phyloP scores from a whole-genome alignment of 2,329 filamentous ascomycete species.

The Penicillium brasilianum region DNA sequence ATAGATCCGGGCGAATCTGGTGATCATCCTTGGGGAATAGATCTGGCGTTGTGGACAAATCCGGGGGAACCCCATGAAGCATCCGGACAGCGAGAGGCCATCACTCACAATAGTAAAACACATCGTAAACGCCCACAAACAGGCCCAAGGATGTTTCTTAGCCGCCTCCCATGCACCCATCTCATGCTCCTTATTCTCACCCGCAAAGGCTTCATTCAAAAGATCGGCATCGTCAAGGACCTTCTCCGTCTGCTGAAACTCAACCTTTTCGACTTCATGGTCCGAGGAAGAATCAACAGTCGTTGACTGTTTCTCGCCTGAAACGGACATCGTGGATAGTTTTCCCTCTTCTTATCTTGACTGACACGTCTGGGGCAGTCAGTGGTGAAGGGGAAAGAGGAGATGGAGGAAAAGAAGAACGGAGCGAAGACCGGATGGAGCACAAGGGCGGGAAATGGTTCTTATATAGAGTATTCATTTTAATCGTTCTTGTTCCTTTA shows the following conservation, averaged over 20 bases:
- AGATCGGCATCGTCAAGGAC: conserved; percentile 44
- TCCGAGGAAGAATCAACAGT: not conserved
- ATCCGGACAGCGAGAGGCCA: not conserved
- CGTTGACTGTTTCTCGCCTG: not conserved
- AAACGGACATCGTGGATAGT: not conserved
- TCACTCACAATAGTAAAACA: conserved; percentile 56
- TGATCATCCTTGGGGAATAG: not conserved
- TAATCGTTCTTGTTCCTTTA: not conserved
- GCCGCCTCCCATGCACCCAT: conserved; percentile 48
- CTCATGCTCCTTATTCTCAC: conserved; percentile 52
- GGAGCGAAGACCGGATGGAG: not conserved
- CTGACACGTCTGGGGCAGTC: not conserved
- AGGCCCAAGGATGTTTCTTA: conserved; percentile 52
- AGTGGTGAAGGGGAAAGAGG: not conserved
- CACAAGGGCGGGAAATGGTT: not conserved
- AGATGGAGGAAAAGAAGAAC: not conserved
- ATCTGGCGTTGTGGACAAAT: not conserved
- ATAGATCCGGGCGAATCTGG: not conserved
- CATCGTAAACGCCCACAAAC: conserved; percentile 56
- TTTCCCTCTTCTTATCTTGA: not conserved
- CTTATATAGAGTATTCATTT: not conserved
- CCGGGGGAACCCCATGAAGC: not conserved
- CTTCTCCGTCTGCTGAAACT: conserved; percentile 40
- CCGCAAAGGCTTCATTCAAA: conserved; percentile 50
- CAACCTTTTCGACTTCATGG: conserved; percentile 16